A percentile compares a stretch with the other conserved stretches of the same genome.
These are phyloP conservation scores for Elaeis oleifera DNA, from an alignment of 202 grass and related monocot genomes.

Conservation along the genomic window DNA sequence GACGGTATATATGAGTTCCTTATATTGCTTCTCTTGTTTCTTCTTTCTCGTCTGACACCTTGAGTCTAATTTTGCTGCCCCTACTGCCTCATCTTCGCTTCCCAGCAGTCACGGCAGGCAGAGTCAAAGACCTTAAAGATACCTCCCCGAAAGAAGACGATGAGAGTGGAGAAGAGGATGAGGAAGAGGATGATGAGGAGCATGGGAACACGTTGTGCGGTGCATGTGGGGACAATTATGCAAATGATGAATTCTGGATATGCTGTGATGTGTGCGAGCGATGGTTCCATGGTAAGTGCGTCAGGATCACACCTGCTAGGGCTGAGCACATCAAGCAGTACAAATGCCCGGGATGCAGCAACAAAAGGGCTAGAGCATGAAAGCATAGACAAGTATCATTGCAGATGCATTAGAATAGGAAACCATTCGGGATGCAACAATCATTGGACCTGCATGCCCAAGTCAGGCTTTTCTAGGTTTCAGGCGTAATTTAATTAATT, in stretches of 20 bases:
- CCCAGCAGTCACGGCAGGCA: conserved; percentile 34
- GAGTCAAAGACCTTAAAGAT: conserved; percentile 43
- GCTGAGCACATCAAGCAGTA: conserved; percentile 99
- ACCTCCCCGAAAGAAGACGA: conserved; percentile 57
- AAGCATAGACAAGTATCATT: too few relatives aligned
- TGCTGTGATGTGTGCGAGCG: conserved; percentile 82
- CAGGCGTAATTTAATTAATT: too few relatives aligned
- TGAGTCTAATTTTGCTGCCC: too few relatives aligned
- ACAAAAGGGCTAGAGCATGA: conserved; percentile 69
- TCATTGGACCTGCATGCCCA: too few relatives aligned
- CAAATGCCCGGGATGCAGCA: conserved; percentile 84
- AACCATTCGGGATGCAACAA: too few relatives aligned
- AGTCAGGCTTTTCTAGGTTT: too few relatives aligned
- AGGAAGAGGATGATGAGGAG: conserved; percentile 54
- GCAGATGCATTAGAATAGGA: too few relatives aligned
- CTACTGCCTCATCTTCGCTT: too few relatives aligned
- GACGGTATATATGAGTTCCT: too few relatives aligned
- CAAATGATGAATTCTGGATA: conserved; percentile 91
- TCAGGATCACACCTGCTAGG: conserved; percentile 84
- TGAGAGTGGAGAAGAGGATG: conserved; percentile 40
- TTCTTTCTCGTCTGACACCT: too few relatives aligned
- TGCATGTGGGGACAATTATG: conserved; percentile 72
- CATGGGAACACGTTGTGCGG: conserved; percentile 83
- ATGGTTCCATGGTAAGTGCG: conserved; percentile 93
- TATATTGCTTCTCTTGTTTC: too few relatives aligned